Conservation (phyloP, 2,329 filamentous ascomycete genomes). For the Fusarium nelsonii region DNA sequence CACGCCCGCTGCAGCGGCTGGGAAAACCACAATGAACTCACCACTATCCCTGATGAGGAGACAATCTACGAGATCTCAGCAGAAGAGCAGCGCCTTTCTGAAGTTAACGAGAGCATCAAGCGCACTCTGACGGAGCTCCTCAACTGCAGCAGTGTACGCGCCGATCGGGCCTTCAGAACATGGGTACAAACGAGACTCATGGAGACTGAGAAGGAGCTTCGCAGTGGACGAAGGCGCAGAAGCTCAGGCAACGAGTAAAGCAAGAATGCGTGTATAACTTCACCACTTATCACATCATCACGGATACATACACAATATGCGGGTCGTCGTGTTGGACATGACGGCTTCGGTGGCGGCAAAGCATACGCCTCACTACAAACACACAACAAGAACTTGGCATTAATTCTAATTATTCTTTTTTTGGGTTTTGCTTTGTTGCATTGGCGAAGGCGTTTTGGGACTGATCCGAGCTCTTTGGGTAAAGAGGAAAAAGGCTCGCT, state of each 20-base stretch:
- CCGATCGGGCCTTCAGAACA: conserved; percentile 64
- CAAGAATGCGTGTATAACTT: not conserved
- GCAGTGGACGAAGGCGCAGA: conserved; percentile 64
- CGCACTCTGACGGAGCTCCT: conserved; percentile 71
- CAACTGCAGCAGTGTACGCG: conserved; percentile 68
- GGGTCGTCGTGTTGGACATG: conserved; percentile 5
- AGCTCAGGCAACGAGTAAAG: conserved; percentile 53
- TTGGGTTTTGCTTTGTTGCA: conserved; percentile 23
- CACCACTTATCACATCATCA: conserved; percentile 19
- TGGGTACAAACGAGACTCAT: conserved; percentile 71
- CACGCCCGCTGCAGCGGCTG: conserved; percentile 53
- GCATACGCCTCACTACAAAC: conserved; percentile 6
- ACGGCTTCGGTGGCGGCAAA: conserved; percentile 26
- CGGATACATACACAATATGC: conserved; percentile 6
- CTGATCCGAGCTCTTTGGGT: conserved; percentile 14
- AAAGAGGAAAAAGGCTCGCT: conserved; percentile 17
- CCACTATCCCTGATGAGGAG: conserved; percentile 61
- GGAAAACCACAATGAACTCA: conserved; percentile 51
- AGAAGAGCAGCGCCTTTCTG: conserved; percentile 66
- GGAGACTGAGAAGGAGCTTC: conserved; percentile 71
- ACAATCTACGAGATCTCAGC: conserved; percentile 62
- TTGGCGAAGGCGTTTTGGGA: conserved; percentile 41
- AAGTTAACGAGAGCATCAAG: conserved; percentile 72
- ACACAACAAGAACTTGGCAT: conserved; percentile 25
- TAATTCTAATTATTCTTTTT: conserved; percentile 37